Conservation (phyloP, 2,329 filamentous ascomycete species). For the Akanthomyces dipterigenus region DNA sequence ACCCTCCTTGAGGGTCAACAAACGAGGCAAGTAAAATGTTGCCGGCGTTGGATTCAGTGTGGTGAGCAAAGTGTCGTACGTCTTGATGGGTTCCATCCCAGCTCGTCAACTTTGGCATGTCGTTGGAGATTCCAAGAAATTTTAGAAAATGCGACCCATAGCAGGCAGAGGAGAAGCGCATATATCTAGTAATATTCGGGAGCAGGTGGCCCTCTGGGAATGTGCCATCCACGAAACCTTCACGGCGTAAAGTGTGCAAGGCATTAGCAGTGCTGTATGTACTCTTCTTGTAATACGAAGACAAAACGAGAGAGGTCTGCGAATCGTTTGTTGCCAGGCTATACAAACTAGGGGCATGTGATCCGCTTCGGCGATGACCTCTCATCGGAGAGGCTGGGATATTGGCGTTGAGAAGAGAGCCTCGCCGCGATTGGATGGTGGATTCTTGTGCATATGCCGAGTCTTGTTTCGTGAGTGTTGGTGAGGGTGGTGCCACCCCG, state of each 20-base stretch:
- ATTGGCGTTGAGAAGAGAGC: slow-evolving; percentile 8
- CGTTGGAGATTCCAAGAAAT: slow-evolving; percentile 53
- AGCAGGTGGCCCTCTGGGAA: slow-evolving; percentile 55
- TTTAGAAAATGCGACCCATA: slow-evolving; percentile 59
- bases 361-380: slow-evolving; percentile 18
- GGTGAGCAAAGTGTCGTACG: slow-evolving; percentile 56
- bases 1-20: slow-evolving; percentile 61
- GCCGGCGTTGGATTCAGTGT: slow-evolving; percentile 50
- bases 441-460: slow-evolving; percentile 7
- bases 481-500: slow-evolving; percentile 38
- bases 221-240: slow-evolving; percentile 49
- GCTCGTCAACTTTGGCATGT: slow-evolving; percentile 36
- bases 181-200: slow-evolving; percentile 57
- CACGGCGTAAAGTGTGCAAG: slow-evolving; percentile 41
- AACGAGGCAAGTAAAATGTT: slow-evolving; percentile 64
- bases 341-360: slow-evolving; percentile 49
- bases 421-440: slow-evolving; percentile 16
- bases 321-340: slow-evolving; percentile 52
- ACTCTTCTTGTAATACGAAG: slow-evolving; percentile 41
- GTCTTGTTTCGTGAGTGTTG: slow-evolving; percentile 25
- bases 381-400: slow-evolving; percentile 11
- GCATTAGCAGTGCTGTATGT: slow-evolving; percentile 42
- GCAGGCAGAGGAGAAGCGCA: slow-evolving; percentile 59
- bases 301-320: slow-evolving; percentile 45
- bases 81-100: slow-evolving; percentile 50